Evolutionary conservation across 495 filamentous ascomycete species (phyloP), one percentile per base, ranked within the genome.

Genomic region (Podospora anserina): DNA sequence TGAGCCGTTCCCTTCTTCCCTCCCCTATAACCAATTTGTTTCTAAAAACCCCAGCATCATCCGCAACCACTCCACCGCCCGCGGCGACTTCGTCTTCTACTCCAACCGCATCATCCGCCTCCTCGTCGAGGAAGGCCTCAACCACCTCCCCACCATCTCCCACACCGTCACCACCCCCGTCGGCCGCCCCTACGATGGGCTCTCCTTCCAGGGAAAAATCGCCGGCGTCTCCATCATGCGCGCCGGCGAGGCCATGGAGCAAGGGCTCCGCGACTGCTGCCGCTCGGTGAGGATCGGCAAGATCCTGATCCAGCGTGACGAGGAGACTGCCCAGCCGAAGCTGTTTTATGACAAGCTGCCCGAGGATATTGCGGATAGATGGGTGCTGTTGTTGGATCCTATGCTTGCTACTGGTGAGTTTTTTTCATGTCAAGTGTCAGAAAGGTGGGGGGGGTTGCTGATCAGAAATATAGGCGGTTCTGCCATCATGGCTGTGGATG

Each of bases 181-280:
- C 67, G 96, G 93, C 30, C 87, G 89, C 65, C 83, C 87, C n/a
- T 98, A 98, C 77, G 84, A 91, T 13, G 96, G 95, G 13, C 91
- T 99, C 58, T 89, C 92, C 75, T 98, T 99, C 74, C 90, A 99
- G 77, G 95, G 95, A 54, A 97, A 98, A 80, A 99, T 99, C 72
- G 98, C 95, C 77, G 96, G 95, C 44, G 95, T 99, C 57, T 96
- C 91, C 13, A 98, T 99, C 72, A 98, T 99, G 95, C 88, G 95
- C 63, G 95, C 95, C 9, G 96, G 95, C 39, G 95, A 99, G 78
- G 91, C 94, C 44, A 98, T 99, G 95, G 95, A 98, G 82, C 94
- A 98, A 80, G 95, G 93, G 2, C 81, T 99, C 70, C 85, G 96
- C 20, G 94, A 99, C 79, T 99, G 96, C 80, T 99, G 96, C 82